Base-by-base conservation (phyloP, 106 monocot genomes). In the Phalaenopsis aphrodite region DNA sequence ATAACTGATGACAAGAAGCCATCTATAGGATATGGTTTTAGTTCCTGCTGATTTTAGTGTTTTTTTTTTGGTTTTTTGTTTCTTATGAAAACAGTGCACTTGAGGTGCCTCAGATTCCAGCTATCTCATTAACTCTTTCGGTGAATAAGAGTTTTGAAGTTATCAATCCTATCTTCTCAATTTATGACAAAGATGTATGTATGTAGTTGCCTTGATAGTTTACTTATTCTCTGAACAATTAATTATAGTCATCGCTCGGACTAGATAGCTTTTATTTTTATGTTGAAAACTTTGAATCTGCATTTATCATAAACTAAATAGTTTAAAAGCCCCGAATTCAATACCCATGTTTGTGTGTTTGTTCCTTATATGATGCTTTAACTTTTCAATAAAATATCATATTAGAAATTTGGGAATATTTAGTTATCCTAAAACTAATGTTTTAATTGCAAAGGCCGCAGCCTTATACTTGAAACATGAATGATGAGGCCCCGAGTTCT, bases 111-210 rank as follows among this genome's bases (percentile, higher is more conserved):
- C 79, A 64, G 56, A 75, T 97, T 43, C 96, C 96, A 77, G 84
- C 77, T 72, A 66, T 97, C 78, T 81, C 83, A 3, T 80, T 97
- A 56, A 83, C 72, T 37, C 82, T 97, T 56, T 82, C 92, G n/a
- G 88, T 77, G 21, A 94, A 94, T 57, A 79, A 87, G 83, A 97
- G 90, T 55, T 94, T 97, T 69, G 81, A 79, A 55, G 88, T 85
- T 77, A 84, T 78, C 65, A 84, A 85, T 81, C 97, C 94, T 48
- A 45, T 90, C 43, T 89, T 91, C 84, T 82, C 55, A 45, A 39
- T 86, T 61, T 84, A 87, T 85, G 82, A 78, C 18, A 85, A 92
- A 72, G 81, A 94, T 92, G 97, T 97, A 75, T 18, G 74, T 58
- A 36, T 78, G 6, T 16, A 30, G 72, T 17, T 10, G 45, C 57